A percentile compares a stretch with the other conserved stretches of the same genome.
These are phyloP conservation scores for Chimonanthus praecox DNA, from an alignment of 164 flowering plant species.

Conservation along the genomic window DNA sequence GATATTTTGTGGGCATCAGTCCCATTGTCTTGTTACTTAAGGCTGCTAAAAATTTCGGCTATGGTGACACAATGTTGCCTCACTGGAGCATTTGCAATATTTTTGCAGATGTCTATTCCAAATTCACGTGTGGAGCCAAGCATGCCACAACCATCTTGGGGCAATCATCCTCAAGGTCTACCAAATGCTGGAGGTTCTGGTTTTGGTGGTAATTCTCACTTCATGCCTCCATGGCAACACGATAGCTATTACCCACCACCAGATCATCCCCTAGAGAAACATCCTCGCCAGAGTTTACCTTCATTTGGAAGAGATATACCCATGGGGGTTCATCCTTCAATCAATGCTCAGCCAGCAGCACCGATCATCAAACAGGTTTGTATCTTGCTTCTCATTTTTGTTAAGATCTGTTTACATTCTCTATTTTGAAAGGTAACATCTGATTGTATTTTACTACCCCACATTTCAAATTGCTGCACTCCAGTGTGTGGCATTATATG, in stretches of 20 bases:
- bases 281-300: slow-evolving; percentile 61
- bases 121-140: slow-evolving; percentile 54
- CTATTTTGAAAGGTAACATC: background rate
- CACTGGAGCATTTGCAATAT: background rate
- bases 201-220: slow-evolving; percentile 60
- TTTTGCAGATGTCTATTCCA: slow-evolving; percentile 60
- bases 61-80: background rate
- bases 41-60: background rate
- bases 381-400: background rate
- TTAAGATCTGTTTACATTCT: background rate
- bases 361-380: slow-evolving; percentile 66
- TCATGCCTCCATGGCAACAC: slow-evolving; percentile 68
- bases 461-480: background rate
- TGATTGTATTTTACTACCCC: background rate
- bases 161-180: slow-evolving; percentile 69
- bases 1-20: background rate
- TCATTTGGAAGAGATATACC: slow-evolving; percentile 79
- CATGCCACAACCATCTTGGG: slow-evolving; percentile 81
- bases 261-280: slow-evolving; percentile 66
- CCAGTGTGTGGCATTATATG: background rate
- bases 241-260: slow-evolving; percentile 78
- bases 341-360: slow-evolving; percentile 48
- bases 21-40: background rate
- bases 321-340: slow-evolving; percentile 39
- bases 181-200: slow-evolving; percentile 58